Base-by-base conservation (phyloP, 768 basidiomycete species). In the Amanita rubescens region DNA sequence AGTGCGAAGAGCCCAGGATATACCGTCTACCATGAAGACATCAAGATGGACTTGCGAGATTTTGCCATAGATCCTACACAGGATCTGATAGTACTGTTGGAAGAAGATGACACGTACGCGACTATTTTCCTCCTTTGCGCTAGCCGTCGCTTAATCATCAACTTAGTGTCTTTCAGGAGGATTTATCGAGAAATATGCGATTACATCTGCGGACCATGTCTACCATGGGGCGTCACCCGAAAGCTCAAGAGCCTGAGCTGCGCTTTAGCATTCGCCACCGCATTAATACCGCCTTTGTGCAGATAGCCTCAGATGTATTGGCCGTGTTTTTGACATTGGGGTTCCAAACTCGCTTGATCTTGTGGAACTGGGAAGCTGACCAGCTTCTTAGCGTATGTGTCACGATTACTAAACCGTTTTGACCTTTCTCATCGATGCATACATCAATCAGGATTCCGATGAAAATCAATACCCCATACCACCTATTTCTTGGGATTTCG, bases 61-160 rank as follows among this genome's bases (percentile, higher is more conserved):
- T 81, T 84, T 55, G 81, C 79, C 0, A 76, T 84, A n/a, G 83
- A 85, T 58, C 81, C 84, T 0, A 74, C 78, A 4, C 84, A 85
- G 62, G 81, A 85, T 57, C 59, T 85, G 43, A 67, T 84, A 34
- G 71, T 76, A 7, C 61, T 79, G 14, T 63, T 80, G 14, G 62
- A 61, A 48, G 53, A 57, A 5, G 57, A 58, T 43, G 10, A 48
- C 37, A 17, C 38, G 59, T 59, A 38, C 38, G 53, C 54, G 27
- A 49, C 24, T 20, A n/a, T 54, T 6, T 11, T 42, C 22, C 5
- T 20, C 37, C 34, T 3, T 48, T 37, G 2, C n/a, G n/a, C n/a
- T n/a, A n/a, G n/a, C 5, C 22, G 22, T 45, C 17, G 30, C 30
- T 6, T 49, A 32, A 19, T 49, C n/a, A 10, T 33, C 25, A 19